Conservation (phyloP, 345 rosid species). For the Populus simonii region DNA sequence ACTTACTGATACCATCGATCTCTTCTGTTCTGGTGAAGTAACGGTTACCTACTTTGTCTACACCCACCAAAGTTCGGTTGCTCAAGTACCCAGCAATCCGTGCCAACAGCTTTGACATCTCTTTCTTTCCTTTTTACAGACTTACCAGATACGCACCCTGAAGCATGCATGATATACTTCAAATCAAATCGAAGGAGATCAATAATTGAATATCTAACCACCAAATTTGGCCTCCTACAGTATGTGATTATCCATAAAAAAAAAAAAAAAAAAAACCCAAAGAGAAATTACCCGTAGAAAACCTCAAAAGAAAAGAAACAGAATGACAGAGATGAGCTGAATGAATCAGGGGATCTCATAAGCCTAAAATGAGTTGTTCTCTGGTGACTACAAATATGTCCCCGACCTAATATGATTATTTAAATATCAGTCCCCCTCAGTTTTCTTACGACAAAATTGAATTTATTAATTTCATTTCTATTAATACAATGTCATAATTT, state of each 20-base stretch:
- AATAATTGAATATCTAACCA: not conserved
- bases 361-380: not conserved
- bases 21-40: constrained; percentile 74
- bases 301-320: not conserved
- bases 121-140: not conserved
- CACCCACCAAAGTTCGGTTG: constrained; percentile 48
- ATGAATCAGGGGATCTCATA: not conserved
- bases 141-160: not conserved
- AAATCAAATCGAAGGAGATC: not conserved
- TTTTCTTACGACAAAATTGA: too few species aligned
- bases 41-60: constrained; percentile 73
- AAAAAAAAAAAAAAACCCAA: not conserved
- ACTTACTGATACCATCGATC: constrained; percentile 81
- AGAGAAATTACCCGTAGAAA: too few species aligned
- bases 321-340: not conserved
- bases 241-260: not conserved
- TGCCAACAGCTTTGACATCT: constrained; percentile 73
- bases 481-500: too few species aligned
- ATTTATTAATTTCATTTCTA: not conserved
- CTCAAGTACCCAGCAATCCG: constrained; percentile 65
- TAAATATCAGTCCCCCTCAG: not conserved
- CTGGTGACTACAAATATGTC: not conserved
- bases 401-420: not conserved
- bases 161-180: not conserved
- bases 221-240: not conserved